These are phyloP conservation scores for Pyricularia pennisetigena DNA, from an alignment of 2,329 filamentous ascomycete genomes.

Conservation along the genomic window DNA sequence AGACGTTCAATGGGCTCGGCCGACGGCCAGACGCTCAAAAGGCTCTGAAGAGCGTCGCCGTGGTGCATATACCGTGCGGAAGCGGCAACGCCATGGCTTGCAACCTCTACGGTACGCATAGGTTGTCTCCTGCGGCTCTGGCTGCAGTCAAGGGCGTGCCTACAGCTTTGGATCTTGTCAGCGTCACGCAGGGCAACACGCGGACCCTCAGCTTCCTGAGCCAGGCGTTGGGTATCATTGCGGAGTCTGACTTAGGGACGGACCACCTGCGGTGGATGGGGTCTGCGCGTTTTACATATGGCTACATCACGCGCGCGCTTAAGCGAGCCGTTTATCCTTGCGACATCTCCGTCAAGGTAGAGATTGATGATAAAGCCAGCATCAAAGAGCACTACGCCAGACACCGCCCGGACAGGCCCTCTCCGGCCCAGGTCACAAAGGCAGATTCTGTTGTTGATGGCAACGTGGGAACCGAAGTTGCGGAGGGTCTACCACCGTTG, in stretches of 20 bases:
- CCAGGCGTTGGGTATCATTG: conserved; percentile 81
- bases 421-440: neutral
- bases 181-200: conserved; percentile 69
- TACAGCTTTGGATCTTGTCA: conserved; percentile 78
- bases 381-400: conserved; percentile 61
- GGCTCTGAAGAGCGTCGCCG: conserved; percentile 67
- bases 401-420: conserved; percentile 3
- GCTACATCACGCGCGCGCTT: conserved; percentile 68
- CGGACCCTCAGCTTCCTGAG: conserved; percentile 82
- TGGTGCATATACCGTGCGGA: conserved; percentile 83
- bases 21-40: conserved; percentile 63
- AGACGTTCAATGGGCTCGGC: conserved; percentile 88
- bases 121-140: conserved; percentile 65
- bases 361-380: conserved; percentile 61
- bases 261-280: conserved; percentile 95
- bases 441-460: neutral
- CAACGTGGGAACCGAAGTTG: conserved; percentile 10
- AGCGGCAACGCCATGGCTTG: conserved; percentile 90
- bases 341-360: conserved; percentile 78
- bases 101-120: conserved; percentile 77
- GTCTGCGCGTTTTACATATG: conserved; percentile 71
- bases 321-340: conserved; percentile 76
- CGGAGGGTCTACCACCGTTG: conserved; percentile 57
- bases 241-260: conserved; percentile 81
- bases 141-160: conserved; percentile 78